phyloP scores from a whole-genome alignment of 208 protist genomes.

The Wallacemonas sp. region DNA sequence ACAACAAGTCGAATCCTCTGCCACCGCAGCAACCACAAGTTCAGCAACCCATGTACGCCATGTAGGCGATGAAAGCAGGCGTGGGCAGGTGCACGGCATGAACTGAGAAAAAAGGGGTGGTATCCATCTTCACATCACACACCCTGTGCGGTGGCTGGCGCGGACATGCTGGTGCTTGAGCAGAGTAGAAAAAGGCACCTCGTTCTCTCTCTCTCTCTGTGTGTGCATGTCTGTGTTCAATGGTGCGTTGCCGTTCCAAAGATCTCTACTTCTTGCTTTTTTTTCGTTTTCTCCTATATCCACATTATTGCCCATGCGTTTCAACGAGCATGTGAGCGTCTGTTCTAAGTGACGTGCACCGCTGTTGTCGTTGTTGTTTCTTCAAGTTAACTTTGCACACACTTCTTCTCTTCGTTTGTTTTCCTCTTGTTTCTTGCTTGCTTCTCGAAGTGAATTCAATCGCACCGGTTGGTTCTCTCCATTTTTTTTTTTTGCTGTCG shows the following conservation, averaged over 20 bases:
- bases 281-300: background rate
- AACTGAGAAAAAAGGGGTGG: too few species aligned
- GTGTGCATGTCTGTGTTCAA: background rate
- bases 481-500: background rate
- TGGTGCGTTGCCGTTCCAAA: background rate
- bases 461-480: too few species aligned
- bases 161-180: background rate
- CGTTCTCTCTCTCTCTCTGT: background rate
- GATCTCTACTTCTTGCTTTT: background rate
- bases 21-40: conserved; percentile 30
- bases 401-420: background rate
- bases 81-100: too few species aligned
- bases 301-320: background rate
- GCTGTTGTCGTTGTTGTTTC: too few species aligned
- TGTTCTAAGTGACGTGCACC: too few species aligned
- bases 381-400: too few species aligned
- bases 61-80: too few species aligned
- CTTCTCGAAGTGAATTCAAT: too few species aligned
- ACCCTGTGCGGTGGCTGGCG: too few species aligned
- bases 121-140: too few species aligned
- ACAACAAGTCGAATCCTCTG: conserved; percentile 63
- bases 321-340: too few species aligned
- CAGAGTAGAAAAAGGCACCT: background rate
- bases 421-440: background rate
- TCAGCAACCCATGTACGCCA: background rate